phyloP scores from a whole-genome alignment of 1,284 basidiomycete species.

The Volvariella surrecta region DNA sequence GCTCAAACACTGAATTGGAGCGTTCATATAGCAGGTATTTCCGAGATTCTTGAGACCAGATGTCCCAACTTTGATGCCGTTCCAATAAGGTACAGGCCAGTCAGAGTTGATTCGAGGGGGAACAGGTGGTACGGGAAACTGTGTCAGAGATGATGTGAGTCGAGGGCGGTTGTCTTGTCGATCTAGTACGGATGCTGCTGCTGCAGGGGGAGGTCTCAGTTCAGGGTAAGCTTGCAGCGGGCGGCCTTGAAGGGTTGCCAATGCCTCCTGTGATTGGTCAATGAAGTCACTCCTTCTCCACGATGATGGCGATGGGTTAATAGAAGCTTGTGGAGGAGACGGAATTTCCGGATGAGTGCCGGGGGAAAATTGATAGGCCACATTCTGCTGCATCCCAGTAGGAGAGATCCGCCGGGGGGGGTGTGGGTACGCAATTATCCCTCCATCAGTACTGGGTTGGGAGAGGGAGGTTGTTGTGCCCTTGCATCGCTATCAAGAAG shows the following conservation, averaged over 20 bases:
- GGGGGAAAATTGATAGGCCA: constrained; percentile 19
- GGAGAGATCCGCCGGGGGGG: constrained; percentile 27
- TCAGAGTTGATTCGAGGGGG: constrained; percentile 60
- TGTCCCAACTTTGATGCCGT: constrained; percentile 69
- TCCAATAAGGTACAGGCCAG: constrained; percentile 76
- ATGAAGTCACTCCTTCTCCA: constrained; percentile 73
- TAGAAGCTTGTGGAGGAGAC: constrained; percentile 72
- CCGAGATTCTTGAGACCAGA: constrained; percentile 94
- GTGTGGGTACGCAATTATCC: constrained; percentile 29
- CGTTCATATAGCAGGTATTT: constrained; percentile 99
- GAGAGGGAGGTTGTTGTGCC: constrained; percentile 10
- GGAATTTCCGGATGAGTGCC: constrained; percentile 28
- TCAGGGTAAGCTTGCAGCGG: constrained; percentile 77
- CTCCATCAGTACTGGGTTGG: constrained; percentile 6
- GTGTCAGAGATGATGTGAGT: constrained; percentile 16
- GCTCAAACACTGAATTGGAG: constrained; percentile 91
- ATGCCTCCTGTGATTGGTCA: constrained; percentile 68
- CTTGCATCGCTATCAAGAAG: constrained; percentile 13
- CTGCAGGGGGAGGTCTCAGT: constrained; percentile 70
- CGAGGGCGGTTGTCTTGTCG: constrained; percentile 56
- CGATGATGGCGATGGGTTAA: constrained; percentile 59
- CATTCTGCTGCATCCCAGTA: constrained; percentile 18
- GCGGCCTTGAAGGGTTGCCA: constrained; percentile 40
- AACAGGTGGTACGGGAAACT: constrained; percentile 27
- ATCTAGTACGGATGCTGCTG: constrained; percentile 57